Evolutionary conservation across 352 stramenopile genomes (phyloP), one percentile per base, ranked within the genome.

Genomic region (Phytophthora pini): DNA sequence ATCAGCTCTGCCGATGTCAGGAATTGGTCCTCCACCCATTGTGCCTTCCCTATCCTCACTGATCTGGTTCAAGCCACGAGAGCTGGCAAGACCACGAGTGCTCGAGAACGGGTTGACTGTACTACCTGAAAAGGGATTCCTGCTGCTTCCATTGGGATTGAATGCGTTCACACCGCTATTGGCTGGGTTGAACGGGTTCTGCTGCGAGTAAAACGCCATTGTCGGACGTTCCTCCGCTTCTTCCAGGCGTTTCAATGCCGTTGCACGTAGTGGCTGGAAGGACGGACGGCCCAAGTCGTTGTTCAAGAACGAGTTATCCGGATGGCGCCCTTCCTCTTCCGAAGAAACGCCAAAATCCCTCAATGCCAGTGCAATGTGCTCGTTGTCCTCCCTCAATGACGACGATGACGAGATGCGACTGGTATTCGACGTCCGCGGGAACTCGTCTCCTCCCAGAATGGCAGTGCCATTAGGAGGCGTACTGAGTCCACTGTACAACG

Each of bases 201-300:
- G 66, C 45, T 84, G 74, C 65, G 80, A 79, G 51, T 89, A 82
- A 39, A 84, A 77, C 3, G 71, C 76, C 74, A 93, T 89, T n/a
- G 84, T 91, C 11, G 79, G 78, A 8, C 87, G 87, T 47, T 95
- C 86, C 36, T 93, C 86, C 31, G 86, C 86, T 48, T 93, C 79
- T 62, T 94, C 86, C 1, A 94, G 65, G 24, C 83, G 76, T 71
- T 94, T 81, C 15, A 94, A 67, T 26, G 86, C 86, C 38, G 86
- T 94, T 0, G 86, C 84, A 47, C 86, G 86, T 39, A 94, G 72
- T 24, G 82, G 86, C 61, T 90, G 79, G 69, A 92, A 92, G 0
- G 84, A 79, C 59, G 82, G 78, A 1, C 77, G 72, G 0, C 66
- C 73, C 6, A 69, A 53, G 11, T 80, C 79, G 59, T 86, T 72